Evolutionary conservation across 257 asterid genomes (phyloP).

Genomic region (Henckelia pumila): DNA sequence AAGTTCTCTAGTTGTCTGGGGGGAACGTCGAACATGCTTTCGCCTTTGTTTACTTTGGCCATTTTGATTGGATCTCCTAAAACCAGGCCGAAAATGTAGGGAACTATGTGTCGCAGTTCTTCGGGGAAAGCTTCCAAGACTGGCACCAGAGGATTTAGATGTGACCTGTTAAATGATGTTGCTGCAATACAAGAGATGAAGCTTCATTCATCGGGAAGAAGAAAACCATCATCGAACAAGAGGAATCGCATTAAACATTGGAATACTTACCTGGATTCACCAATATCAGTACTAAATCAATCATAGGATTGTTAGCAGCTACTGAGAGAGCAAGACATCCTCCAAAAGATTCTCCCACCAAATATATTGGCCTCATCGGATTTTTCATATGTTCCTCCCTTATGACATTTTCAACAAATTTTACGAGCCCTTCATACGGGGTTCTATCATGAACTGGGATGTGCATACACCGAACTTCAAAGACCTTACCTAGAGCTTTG

Average conservation of each 20-base stretch:
- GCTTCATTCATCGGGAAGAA: not conserved
- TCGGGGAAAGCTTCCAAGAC: constrained; percentile 41
- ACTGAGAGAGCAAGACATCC: constrained; percentile 62
- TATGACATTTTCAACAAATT: constrained; percentile 38
- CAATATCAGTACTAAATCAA: constrained; percentile 48
- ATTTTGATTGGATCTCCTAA: constrained; percentile 48
- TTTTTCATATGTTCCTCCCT: constrained; percentile 32
- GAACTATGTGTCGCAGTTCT: constrained; percentile 31
- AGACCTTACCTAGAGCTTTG: constrained; percentile 62
- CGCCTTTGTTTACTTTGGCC: constrained; percentile 26
- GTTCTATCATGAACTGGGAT: constrained; percentile 51
- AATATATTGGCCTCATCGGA: constrained; percentile 48
- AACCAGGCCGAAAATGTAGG: constrained; percentile 30
- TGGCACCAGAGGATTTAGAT: constrained; percentile 39
- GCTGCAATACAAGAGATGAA: constrained; percentile 35
- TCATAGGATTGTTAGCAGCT: constrained; percentile 50
- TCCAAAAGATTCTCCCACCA: constrained; percentile 59
- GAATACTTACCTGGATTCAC: constrained; percentile 51
- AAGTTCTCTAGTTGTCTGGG: constrained; percentile 28
- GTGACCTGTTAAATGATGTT: constrained; percentile 51
- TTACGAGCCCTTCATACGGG: constrained; percentile 42
- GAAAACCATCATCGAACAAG: not conserved
- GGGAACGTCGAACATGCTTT: constrained; percentile 15
- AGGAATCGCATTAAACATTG: too few species aligned
- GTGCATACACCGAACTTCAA: constrained; percentile 53